Base-by-base conservation (phyloP, 169 alveolate genomes). In the Cryptosporidium sp. region DNA sequence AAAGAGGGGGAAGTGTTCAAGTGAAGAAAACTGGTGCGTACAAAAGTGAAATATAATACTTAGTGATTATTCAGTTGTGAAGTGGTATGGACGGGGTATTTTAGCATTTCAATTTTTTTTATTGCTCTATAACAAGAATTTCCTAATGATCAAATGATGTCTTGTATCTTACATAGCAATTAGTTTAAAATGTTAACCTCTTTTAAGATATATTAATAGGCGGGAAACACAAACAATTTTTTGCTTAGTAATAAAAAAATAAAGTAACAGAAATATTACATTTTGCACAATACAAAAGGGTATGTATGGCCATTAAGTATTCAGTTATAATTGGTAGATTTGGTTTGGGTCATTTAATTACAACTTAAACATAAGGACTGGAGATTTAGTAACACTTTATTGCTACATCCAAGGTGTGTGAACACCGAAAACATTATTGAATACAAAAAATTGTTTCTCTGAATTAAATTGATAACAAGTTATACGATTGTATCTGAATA, bases 151-250 rank as follows among this genome's bases (percentile, higher is more conserved):
- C 14, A 55, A 55, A 23, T 9, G 9, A 52, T 55, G 67, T 55
- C 67, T 55, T 55, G 67, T 55, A 55, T 26, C 29, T 55, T 23
- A 55, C 55, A 1, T 7, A 16, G 8, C 8, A 45, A 48, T 48
- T 21, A 48, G n/a, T 48, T 48, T 41, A 33, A 33, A 65, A 35
- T 21, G 12, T 65, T n/a, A 35, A n/a, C 71, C 43, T 65, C 71
- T 33, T 62, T 65, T 31, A 65, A 65, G 50, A 65, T 26, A 65
- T 29, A 65, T 31, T 12, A 14, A n/a, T 65, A 65, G 71, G 71
- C 71, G 71, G 71, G 71, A 65, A 65, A 1, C 6, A 0, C 7
- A 16, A 55, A 52, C 65, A n/a, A 4, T 55, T 55, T 55, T 55
- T 55, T 55, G n/a, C 10, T 23, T 7, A 10, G 18, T 2, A 1